A percentile compares a stretch with the other conserved stretches of the same genome.
Conservation (phyloP, 768 basidiomycete genomes). For the Russula ochroleuca region DNA sequence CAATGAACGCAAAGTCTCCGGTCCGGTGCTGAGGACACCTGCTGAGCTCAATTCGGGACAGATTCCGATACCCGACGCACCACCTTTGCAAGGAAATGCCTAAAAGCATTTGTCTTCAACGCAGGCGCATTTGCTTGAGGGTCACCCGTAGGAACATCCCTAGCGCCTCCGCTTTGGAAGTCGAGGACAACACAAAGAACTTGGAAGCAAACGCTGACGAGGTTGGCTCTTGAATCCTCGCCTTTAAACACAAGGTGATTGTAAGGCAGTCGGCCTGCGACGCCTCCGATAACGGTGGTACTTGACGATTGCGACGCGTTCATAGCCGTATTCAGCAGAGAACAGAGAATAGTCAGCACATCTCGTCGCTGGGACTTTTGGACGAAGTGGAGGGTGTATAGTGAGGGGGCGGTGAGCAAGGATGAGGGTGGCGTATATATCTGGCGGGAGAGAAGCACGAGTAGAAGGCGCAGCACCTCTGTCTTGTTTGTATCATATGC, state of each 20-base stretch:
- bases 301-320: conserved; percentile 52
- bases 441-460: conserved; percentile 84
- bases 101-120: conserved; percentile 77
- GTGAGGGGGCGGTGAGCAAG: conserved; percentile 67
- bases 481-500: conserved; percentile 75
- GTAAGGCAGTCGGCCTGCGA: conserved; percentile 79
- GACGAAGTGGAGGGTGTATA: conserved; percentile 73
- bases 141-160: conserved; percentile 51
- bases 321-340: conserved; percentile 85
- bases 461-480: conserved; percentile 84
- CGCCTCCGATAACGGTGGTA: conserved; percentile 54
- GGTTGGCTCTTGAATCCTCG: conserved; percentile 69
- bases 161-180: conserved; percentile 73
- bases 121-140: conserved; percentile 47
- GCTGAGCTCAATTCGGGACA: not conserved
- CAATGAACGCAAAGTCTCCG: conserved; percentile 82
- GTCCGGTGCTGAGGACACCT: conserved; percentile 63
- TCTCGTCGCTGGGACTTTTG: conserved; percentile 73
- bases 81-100: conserved; percentile 82
- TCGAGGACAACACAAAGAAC: conserved; percentile 71
- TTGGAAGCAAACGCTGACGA: conserved; percentile 74
- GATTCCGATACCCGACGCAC: not conserved
- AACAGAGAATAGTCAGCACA: conserved; percentile 90
- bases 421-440: conserved; percentile 75
- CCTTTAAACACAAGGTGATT: conserved; percentile 88